Conservation (phyloP, 2,329 filamentous ascomycete species). For the Cytospora paraplurivora region DNA sequence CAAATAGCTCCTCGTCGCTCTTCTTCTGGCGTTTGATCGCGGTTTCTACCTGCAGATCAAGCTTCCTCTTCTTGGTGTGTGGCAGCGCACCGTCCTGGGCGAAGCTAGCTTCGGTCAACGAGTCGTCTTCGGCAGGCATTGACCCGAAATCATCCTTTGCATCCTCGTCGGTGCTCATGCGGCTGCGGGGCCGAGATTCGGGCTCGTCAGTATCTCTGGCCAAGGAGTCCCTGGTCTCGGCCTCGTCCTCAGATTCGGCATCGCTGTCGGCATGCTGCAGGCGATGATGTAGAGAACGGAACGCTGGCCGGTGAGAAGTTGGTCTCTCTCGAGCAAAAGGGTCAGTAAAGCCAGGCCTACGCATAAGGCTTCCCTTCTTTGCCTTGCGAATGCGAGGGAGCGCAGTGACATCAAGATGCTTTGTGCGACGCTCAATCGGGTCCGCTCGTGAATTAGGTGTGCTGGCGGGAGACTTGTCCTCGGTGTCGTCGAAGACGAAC, state of each 20-base stretch:
- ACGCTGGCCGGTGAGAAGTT: conserved; percentile 58
- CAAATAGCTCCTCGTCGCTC: conserved; percentile 76
- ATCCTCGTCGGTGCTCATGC: conserved; percentile 65
- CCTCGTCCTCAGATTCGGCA: conserved; percentile 88
- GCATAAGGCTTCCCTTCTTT: conserved; percentile 59
- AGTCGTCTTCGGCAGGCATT: conserved; percentile 61
- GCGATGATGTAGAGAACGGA: conserved; percentile 80
- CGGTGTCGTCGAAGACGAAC: conserved; percentile 59
- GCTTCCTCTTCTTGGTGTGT: conserved; percentile 69
- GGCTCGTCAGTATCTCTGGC: conserved; percentile 81
- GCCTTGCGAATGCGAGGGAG: conserved; percentile 76
- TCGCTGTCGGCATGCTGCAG: conserved; percentile 70
- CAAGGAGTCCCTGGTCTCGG: conserved; percentile 58
- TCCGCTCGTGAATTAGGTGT: conserved; percentile 68
- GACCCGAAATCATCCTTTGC: conserved; percentile 51
- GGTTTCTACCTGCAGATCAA: conserved; percentile 67
- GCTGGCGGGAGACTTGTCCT: conserved; percentile 63
- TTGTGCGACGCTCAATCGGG: conserved; percentile 62
- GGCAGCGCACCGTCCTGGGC: conserved; percentile 56
- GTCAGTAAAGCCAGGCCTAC: conserved; percentile 67
- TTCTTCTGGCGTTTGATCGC: conserved; percentile 81
- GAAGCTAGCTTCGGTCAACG: conserved; percentile 73
- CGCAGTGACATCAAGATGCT: conserved; percentile 61
- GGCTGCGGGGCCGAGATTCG: conserved; percentile 79
- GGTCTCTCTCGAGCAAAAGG: conserved; percentile 66